Evolutionary conservation across 495 filamentous ascomycete species (phyloP), one percentile per base, ranked within the genome.

Genomic region (Xylaria palmicola): DNA sequence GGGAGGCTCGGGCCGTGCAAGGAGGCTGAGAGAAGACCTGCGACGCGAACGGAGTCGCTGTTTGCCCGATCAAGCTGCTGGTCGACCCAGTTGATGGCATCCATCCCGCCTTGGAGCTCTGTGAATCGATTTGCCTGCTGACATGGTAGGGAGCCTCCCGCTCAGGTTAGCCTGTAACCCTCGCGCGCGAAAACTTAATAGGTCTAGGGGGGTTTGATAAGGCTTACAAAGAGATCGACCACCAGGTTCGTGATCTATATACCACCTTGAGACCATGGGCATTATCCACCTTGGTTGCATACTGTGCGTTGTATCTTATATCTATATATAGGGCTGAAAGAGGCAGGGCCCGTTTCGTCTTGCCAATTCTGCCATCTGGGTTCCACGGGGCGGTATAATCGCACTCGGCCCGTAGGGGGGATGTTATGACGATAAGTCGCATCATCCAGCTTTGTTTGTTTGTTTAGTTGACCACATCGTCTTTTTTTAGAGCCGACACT

Each of bases 241-340:
- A 1, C 53, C 27, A n/a, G 37, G 53, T 56, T 56, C 39, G 20
- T 56, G 53, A 56, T 56, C 37, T 44, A n/a, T 26, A 9, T 43
- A 30, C 37, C 15, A 44, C 53, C 37, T 44, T 44, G n/a, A 39
- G 24, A 43, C 15, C 6, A 34, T 44, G 39, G 53, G 27, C 26
- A 32, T 32, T 41, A 12, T 26, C 53, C 53, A 34, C 39, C 27
- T 39, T 27, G 26, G 26, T 32, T 56, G 53, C 36, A 34, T 32
- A 56, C 53, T 44, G 24, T 44, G 44, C n/a, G 39, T 56, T 29
- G 39, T 44, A 56, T 56, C 27, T 34, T 15, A 39, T 44, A 44
- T 56, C 53, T 56, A 56, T 56, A 56, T 56, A 56, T 56, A 56
- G 53, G 53, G 53, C 53, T 29, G 53, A 56, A 41, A 55, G 53